Conservation (phyloP, 1,139 yeast genomes). For the Geotrichum phurueaensis region DNA sequence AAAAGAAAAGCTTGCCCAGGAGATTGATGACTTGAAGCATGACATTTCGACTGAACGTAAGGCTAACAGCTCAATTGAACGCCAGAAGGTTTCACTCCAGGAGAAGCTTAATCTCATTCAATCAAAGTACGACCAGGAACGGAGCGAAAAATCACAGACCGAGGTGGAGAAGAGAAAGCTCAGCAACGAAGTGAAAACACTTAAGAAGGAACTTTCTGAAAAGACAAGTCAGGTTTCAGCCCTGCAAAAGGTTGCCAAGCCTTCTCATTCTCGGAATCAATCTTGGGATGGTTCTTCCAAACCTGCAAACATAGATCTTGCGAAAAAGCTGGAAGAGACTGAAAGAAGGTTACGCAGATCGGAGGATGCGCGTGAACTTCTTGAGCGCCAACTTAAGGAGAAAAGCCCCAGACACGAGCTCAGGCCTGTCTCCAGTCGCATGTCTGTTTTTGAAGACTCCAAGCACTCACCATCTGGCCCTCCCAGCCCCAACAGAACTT, state of each 20-base stretch:
- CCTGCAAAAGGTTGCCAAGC: conserved; percentile 26
- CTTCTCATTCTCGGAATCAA: conserved; percentile 18
- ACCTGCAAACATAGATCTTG: conserved; percentile 28
- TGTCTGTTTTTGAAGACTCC: conserved; percentile 26
- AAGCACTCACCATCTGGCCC: conserved; percentile 14
- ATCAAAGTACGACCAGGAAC: conserved; percentile 25
- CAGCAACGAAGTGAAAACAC: conserved; percentile 24
- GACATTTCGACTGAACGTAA: conserved; percentile 31
- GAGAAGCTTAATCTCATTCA: conserved; percentile 25
- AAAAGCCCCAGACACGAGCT: conserved; percentile 23
- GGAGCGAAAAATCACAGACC: conserved; percentile 28
- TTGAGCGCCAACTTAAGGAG: conserved; percentile 31
- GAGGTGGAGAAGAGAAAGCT: conserved; percentile 30
- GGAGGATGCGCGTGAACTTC: conserved; percentile 28
- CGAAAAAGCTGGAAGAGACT: conserved; percentile 28
- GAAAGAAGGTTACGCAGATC: conserved; percentile 29
- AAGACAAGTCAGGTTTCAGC: conserved; percentile 27
- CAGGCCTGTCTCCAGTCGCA: conserved; percentile 18
- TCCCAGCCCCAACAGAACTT: conserved; percentile 11
- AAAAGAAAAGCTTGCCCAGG: conserved; percentile 68
- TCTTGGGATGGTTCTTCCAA: conserved; percentile 19
- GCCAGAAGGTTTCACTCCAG: conserved; percentile 23
- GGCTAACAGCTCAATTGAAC: conserved; percentile 21
- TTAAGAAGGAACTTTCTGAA: conserved; percentile 27
- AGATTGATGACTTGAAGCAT: conserved; percentile 57